Evolutionary conservation across 2,329 filamentous ascomycete genomes (phyloP).

Genomic region (Pseudopithomyces maydicus): DNA sequence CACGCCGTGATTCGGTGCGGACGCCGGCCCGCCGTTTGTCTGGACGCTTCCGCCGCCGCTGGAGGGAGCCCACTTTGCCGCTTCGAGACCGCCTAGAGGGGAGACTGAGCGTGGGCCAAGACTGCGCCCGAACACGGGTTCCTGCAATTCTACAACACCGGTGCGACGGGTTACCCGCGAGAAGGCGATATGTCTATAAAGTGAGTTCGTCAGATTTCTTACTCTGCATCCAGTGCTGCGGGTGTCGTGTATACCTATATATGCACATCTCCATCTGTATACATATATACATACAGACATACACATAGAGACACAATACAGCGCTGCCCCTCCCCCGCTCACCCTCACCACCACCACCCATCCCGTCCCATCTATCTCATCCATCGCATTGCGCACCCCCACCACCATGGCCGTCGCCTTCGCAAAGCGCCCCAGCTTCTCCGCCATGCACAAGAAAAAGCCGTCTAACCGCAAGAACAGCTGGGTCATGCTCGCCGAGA

Average conservation of each 20-base stretch:
- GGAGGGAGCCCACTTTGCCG: constrained; percentile 12
- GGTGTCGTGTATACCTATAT: too few relatives aligned
- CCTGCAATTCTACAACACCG: background rate
- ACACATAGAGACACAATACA: too few relatives aligned
- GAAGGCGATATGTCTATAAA: constrained; percentile 44
- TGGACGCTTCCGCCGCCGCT: background rate
- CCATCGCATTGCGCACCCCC: background rate
- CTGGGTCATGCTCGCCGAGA: constrained; percentile 90
- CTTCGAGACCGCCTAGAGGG: too few relatives aligned
- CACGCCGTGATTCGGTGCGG: constrained; percentile 23
- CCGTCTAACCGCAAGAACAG: constrained; percentile 54
- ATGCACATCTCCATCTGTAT: too few relatives aligned
- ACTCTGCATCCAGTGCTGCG: constrained; percentile 11
- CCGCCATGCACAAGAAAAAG: constrained; percentile 32
- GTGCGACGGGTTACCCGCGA: background rate
- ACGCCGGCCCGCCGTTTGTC: constrained; percentile 17
- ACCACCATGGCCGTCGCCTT: constrained; percentile 3
- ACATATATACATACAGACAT: too few relatives aligned
- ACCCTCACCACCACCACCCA: background rate
- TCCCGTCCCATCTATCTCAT: constrained; percentile 7
- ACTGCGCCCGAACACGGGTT: constrained; percentile 5
- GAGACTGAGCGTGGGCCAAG: constrained; percentile 2
- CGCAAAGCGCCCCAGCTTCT: background rate
- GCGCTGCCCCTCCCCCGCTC: too few relatives aligned
- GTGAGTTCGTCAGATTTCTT: constrained; percentile 35